phyloP scores from a whole-genome alignment of 139 green algal genomes.

The Dunaliella primolecta region DNA sequence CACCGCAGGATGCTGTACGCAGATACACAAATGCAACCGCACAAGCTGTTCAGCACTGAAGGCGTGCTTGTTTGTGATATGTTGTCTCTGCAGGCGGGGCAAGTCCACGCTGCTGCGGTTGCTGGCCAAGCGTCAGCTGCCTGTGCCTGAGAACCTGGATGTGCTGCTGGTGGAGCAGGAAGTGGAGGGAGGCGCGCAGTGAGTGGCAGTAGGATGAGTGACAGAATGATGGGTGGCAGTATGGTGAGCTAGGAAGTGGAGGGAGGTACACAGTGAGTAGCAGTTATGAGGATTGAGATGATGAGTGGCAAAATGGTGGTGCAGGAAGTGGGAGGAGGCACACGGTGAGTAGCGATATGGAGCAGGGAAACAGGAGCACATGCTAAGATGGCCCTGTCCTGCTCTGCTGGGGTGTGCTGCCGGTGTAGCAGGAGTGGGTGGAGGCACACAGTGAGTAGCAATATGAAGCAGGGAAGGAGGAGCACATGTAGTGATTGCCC shows the following conservation, averaged over 20 bases:
- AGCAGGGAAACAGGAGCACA: background rate
- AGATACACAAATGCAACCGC: too few relatives aligned
- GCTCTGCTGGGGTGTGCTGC: too few relatives aligned
- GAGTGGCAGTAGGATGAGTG: background rate
- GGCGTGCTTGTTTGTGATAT: too few relatives aligned
- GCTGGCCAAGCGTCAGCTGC: conserved; percentile 87
- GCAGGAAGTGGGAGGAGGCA: conserved; percentile 90
- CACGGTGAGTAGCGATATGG: conserved; percentile 25
- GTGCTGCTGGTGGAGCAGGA: conserved; percentile 99
- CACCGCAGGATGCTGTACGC: too few relatives aligned
- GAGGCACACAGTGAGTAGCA: background rate
- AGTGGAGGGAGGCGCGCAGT: conserved; percentile 76
- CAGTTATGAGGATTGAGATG: too few relatives aligned
- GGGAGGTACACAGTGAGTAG: background rate
- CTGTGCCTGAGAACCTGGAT: conserved; percentile 94
- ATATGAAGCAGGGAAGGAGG: background rate
- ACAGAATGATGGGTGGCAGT: background rate
- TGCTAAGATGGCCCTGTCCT: too few relatives aligned
- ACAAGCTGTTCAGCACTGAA: too few relatives aligned
- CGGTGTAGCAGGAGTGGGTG: too few relatives aligned
- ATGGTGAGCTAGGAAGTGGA: background rate
- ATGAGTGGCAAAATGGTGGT: too few relatives aligned
- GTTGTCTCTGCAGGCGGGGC: conserved; percentile 60
- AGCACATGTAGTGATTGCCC: background rate
- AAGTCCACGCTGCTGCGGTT: conserved; percentile 98